Percentiles rank a stretch among this genome's conserved stretches.
Evolutionary conservation across 1,284 basidiomycete genomes (phyloP).

Genomic region (Cutaneotrichosporon daszewskae): DNA sequence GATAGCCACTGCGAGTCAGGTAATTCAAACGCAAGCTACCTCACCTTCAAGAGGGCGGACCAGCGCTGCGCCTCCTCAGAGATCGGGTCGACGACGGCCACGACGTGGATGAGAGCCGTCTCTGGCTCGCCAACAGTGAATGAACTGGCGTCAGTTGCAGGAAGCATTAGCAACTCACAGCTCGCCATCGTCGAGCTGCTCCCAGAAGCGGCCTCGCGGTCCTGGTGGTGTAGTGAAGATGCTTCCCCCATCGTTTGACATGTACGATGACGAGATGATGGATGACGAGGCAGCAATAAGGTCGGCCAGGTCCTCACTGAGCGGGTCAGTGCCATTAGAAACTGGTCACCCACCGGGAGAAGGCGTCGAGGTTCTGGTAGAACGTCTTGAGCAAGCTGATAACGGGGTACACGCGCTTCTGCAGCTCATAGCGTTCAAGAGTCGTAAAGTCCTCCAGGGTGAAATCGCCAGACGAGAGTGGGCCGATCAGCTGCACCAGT

Average conservation of each 20-base stretch:
- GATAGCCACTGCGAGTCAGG: constrained; percentile 44
- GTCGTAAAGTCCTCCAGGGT: constrained; percentile 60
- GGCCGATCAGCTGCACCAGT: constrained; percentile 62
- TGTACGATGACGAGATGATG: constrained; percentile 60
- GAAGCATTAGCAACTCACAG: constrained; percentile 52
- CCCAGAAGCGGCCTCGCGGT: constrained; percentile 55
- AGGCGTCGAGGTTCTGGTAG: constrained; percentile 47
- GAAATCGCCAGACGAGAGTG: constrained; percentile 57
- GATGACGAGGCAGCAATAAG: constrained; percentile 63
- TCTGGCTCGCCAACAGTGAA: constrained; percentile 64
- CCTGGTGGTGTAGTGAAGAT: constrained; percentile 59
- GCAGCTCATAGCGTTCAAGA: constrained; percentile 65
- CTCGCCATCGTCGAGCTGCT: constrained; percentile 56
- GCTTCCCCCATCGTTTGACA: constrained; percentile 62
- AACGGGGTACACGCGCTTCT: constrained; percentile 63
- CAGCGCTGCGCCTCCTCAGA: constrained; percentile 79
- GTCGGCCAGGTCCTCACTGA: constrained; percentile 56
- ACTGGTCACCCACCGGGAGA: constrained; percentile 49
- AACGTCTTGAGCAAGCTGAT: constrained; percentile 59
- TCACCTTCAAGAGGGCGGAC: constrained; percentile 68
- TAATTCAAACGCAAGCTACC: constrained; percentile 14
- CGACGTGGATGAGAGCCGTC: constrained; percentile 66
- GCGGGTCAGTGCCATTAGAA: constrained; percentile 2
- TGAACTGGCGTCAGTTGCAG: constrained; percentile 49
- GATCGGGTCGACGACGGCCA: constrained; percentile 74